Evolutionary conservation across 306 rosid species (phyloP), one percentile per base, ranked within the genome.

Genomic region (Dalbergia oliveri): DNA sequence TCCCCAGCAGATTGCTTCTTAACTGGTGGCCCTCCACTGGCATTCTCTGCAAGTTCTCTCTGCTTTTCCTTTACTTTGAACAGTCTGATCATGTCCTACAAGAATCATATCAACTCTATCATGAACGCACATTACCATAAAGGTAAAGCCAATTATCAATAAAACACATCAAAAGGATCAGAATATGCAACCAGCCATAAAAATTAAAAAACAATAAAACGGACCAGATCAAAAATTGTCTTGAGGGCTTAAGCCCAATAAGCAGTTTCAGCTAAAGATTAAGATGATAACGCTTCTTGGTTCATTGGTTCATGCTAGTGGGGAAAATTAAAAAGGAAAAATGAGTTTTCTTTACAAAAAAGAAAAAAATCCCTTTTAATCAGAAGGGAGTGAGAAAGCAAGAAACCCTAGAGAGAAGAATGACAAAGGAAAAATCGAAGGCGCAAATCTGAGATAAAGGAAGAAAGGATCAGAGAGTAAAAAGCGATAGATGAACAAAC

Each of bases 1-100:
- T 91, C 94, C 65, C 97, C 97, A 69, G 97, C 94, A 82, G 78
- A 79, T 83, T 89, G 97, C 85, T 88, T 91, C 92, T 91, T 91
- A n/a, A 66, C 41, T 12, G 87, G 92, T 68, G 83, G 71, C 11
- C 90, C 94, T 9, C 90, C 89, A 73, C 67, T 77, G 45, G 92
- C 86, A 84, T 82, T 88, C 80, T 87, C 97, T 39, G 94, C 92
- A 72, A 88, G 93, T 76, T 91, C 94, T 73, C 89, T 87, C 75
- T 89, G 97, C 75, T 91, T 91, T 79, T 91, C 97, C 89, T 90
- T 91, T 54, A 91, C 92, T 86, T 91, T 91, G 44, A 26, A 26
- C 31, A 26, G 31, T 26, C 31, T 26, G 31, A 26, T 26, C 31
- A 26, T 26, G 31, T 26, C 31, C 31, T 26, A 26, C 31, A 26